Conservation (phyloP, 2,329 filamentous ascomycete species). For the Basipetospora sp. region DNA sequence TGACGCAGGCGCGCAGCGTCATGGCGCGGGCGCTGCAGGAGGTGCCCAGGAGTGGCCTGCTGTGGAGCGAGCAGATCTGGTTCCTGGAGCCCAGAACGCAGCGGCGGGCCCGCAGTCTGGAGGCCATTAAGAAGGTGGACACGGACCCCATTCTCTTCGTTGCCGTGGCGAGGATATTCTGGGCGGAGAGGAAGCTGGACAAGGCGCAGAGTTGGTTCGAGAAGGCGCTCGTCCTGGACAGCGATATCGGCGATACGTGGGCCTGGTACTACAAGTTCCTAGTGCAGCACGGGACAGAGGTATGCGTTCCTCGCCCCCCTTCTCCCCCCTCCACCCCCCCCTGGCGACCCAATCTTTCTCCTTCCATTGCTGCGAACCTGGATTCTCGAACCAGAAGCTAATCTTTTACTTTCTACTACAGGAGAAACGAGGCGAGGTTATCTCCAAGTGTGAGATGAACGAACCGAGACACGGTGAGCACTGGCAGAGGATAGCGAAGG, state of each 20-base stretch:
- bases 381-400: no score
- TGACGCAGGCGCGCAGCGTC: conserved; percentile 69
- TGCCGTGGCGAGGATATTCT: conserved; percentile 88
- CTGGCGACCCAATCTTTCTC: neutral
- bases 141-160: conserved; percentile 81
- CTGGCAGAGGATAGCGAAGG: conserved; percentile 78
- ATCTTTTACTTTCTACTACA: neutral
- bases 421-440: conserved; percentile 76
- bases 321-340: neutral
- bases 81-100: conserved; percentile 82
- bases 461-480: conserved; percentile 87
- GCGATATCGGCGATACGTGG: conserved; percentile 84
- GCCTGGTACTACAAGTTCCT: conserved; percentile 97
- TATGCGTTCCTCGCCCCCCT: neutral
- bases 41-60: conserved; percentile 68
- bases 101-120: conserved; percentile 75
- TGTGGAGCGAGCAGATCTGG: conserved; percentile 95
- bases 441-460: conserved; percentile 63
- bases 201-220: conserved; percentile 97
- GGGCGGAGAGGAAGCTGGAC: conserved; percentile 80
- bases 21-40: conserved; percentile 92
- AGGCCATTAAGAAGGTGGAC: conserved; percentile 94
- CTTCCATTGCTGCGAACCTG: neutral
- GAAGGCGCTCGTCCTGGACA: conserved; percentile 77
- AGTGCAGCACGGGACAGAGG: conserved; percentile 73